A percentile compares a stretch with the other conserved stretches of the same genome.
Evolutionary conservation across 495 filamentous ascomycete genomes (phyloP).

Genomic region (Umbilicaria muhlenbergii): DNA sequence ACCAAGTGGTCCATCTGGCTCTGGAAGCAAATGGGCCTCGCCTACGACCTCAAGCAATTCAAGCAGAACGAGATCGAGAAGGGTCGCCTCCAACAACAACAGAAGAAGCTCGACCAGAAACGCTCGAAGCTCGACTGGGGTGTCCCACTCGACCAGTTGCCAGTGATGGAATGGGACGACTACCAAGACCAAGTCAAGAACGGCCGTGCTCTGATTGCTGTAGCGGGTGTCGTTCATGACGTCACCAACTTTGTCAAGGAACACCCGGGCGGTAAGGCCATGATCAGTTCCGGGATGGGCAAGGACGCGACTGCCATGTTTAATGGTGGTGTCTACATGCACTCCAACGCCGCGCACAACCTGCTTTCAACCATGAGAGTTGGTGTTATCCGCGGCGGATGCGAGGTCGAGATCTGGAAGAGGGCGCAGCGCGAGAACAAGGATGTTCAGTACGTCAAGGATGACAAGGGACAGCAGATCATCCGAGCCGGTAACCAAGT

Average conservation of each 20-base stretch:
- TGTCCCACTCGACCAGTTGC: constrained; percentile 80
- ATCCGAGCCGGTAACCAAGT: constrained; percentile 82
- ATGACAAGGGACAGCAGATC: constrained; percentile 67
- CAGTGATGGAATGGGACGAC: constrained; percentile 94
- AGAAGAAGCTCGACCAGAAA: constrained; percentile 99
- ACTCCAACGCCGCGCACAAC: constrained; percentile 97
- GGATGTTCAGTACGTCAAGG: constrained; percentile 63
- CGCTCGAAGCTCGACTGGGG: constrained; percentile 89
- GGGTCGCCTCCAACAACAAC: constrained; percentile 87
- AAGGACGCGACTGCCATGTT: constrained; percentile 99
- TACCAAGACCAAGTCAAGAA: constrained; percentile 79
- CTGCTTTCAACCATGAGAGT: constrained; percentile 91
- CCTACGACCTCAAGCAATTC: constrained; percentile 95
- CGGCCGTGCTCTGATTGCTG: constrained; percentile 71
- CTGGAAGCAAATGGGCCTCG: constrained; percentile 87
- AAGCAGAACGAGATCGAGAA: constrained; percentile 97
- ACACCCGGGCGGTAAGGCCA: constrained; percentile 90
- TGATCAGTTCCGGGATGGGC: constrained; percentile 84
- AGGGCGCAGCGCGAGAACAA: constrained; percentile 81
- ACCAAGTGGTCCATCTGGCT: constrained; percentile 96
- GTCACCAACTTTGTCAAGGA: constrained; percentile 89
- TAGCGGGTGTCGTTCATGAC: constrained; percentile 94
- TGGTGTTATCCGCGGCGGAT: constrained; percentile 88
- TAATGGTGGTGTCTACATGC: constrained; percentile 97
- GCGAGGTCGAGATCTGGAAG: constrained; percentile 99